These are phyloP conservation scores for Trichoderma reesei DNA, from an alignment of 495 filamentous ascomycete genomes.

Conservation along the genomic window DNA sequence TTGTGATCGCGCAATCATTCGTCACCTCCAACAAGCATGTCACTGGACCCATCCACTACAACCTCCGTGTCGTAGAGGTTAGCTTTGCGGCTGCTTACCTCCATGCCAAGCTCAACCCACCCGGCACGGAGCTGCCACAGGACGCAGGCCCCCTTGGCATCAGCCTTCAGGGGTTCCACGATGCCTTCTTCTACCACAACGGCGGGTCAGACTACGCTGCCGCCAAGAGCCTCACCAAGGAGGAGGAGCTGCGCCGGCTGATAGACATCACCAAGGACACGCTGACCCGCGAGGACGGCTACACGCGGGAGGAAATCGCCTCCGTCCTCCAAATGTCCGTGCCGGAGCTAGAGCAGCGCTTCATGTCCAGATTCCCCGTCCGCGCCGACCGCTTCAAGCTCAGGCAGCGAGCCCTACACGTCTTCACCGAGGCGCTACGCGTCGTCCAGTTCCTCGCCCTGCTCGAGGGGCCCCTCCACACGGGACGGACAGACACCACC, in stretches of 20 bases:
- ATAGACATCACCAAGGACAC: constrained; percentile 52
- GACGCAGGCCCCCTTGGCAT: constrained; percentile 79
- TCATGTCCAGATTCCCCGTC: constrained; percentile 77
- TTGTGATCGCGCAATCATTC: constrained; percentile 91
- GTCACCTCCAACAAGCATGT: constrained; percentile 90
- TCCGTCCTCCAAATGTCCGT: constrained; percentile 57
- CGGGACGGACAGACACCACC: constrained; percentile 33
- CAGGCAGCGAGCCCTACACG: constrained; percentile 76
- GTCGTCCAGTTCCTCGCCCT: constrained; percentile 74
- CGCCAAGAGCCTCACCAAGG: constrained; percentile 38
- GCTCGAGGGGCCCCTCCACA: constrained; percentile 39
- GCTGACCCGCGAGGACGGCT: constrained; percentile 66
- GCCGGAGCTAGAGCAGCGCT: constrained; percentile 58
- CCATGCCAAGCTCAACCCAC: constrained; percentile 41
- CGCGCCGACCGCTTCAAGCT: constrained; percentile 83
- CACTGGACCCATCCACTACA: constrained; percentile 87
- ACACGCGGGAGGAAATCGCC: constrained; percentile 83
- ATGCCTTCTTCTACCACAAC: constrained; percentile 60
- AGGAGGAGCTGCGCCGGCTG: constrained; percentile 59
- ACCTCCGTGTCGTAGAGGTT: constrained; percentile 92
- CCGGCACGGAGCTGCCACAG: constrained; percentile 54
- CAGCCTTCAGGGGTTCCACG: constrained; percentile 77
- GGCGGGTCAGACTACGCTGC: constrained; percentile 24
- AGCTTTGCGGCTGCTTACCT: constrained; percentile 70
- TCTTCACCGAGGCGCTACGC: constrained; percentile 79